These are phyloP conservation scores for Syzygium aqueum DNA, from an alignment of 345 rosid genomes.

Conservation along the genomic window DNA sequence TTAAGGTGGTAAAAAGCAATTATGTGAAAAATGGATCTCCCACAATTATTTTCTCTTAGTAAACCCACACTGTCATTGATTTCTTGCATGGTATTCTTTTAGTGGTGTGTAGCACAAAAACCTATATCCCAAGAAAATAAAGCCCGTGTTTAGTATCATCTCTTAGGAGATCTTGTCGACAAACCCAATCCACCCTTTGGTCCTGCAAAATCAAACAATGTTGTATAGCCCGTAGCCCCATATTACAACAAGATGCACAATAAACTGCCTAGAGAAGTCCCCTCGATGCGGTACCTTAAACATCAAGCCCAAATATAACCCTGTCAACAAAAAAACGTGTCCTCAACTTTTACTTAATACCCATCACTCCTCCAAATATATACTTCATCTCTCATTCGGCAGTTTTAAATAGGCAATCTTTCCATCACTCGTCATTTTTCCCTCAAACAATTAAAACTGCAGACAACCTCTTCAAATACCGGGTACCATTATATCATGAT, in stretches of 20 bases:
- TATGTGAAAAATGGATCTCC: neutral
- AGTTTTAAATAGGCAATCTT: neutral
- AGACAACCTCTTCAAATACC: neutral
- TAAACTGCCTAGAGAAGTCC: neutral
- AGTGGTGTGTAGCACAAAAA: neutral
- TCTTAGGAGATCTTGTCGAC: neutral
- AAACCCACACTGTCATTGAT: neutral
- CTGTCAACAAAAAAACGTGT: neutral
- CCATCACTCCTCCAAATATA: neutral
- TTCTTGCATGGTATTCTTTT: neutral
- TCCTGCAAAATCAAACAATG: neutral
- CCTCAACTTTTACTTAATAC: neutral
- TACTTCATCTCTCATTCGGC: neutral
- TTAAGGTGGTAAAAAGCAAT: neutral
- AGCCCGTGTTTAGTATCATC: neutral
- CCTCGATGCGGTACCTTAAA: neutral
- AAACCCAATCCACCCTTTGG: neutral
- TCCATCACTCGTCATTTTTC: neutral
- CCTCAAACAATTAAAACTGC: neutral
- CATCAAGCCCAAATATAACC: neutral
- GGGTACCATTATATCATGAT: neutral
- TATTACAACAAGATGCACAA: neutral
- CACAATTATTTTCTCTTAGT: neutral
- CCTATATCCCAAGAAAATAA: neutral
- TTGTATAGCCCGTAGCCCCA: neutral